Evolutionary conservation across 2,329 filamentous ascomycete species (phyloP), one percentile per base, ranked within the genome.

Genomic region (Penicillium sp.): DNA sequence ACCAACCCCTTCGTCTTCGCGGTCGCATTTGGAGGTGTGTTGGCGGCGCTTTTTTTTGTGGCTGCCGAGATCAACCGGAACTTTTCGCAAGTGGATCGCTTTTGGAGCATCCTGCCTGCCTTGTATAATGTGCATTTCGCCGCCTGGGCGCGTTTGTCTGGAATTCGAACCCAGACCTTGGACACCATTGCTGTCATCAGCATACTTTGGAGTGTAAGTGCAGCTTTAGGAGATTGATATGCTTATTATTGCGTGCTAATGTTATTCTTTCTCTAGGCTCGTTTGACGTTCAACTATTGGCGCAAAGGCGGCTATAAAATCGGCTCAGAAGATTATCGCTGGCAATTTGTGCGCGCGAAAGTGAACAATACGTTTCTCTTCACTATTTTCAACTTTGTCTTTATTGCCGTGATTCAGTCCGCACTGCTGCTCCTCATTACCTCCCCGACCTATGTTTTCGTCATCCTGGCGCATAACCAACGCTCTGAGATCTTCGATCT

Each of bases 211-310:
- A 85, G 84, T 64, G 84, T 88, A 69, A 65, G 82, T 58, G 2
- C 15, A 3, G 20, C 7, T 25, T 4, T 13, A 14, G 11, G 6
- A 6, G 10, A 12, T 13, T 0, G 6, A 32, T 32, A 13, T 22
- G 15, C 32, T 30, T 16, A 25, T 8, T n/a, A 29, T 28, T 8
- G 22, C 35, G 35, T 33, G 23, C n/a, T 27, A 23, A 34, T 27
- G 30, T 41, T 14, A 28, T 42, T 35, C 6, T 43, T 32, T 17
- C 18, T 32, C 13, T 50, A 88, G 85, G 61, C 69, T 41, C 84
- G 92, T 8, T 70, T 98, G 65, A 96, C 90, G 2, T 96, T 78
- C 72, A 98, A 98, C 67, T 98, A 95, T 69, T 95, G 85, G 82
- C 83, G 92, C 41, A 94, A 86, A 63, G 92, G 92, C 26, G 92